Base-by-base conservation (phyloP, 2,329 filamentous ascomycete species). In the Chaetomium sp. region DNA sequence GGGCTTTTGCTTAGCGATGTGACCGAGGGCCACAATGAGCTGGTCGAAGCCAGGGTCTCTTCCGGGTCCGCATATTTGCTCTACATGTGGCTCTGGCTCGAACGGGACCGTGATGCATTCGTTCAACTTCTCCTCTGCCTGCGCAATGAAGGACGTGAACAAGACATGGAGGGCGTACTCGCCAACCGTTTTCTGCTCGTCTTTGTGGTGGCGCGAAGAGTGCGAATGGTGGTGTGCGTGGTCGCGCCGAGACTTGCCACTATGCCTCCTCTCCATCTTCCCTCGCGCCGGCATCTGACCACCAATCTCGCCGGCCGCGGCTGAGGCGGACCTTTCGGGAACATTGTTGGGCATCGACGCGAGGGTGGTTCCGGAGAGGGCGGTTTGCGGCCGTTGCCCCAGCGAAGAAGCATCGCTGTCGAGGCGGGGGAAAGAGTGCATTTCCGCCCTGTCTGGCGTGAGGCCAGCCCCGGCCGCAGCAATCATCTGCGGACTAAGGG, bases 101-200 rank as follows among this genome's bases (percentile, higher is more conserved):
- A 91, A 88, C 8, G 92, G 85, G 50, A 90, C 86, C 58, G 90
- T 88, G 71, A 97, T 90, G 74, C 92, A 97, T 72, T 92, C 89
- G 70, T 91, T 93, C 69, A 99, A 90, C 78, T 97, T 97, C 70
- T 95, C 91, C 76, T 99, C 95, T n/a, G 95, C 95, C 75, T 96
- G 91, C 19, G 91, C 90, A 74, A 98, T 95, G 78, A 99, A 99
- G 84, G 93, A 93, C 70, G 95, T 98, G 78, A 98, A 97, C 51
- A 99, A 82, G 71, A 98, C 94, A 78, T 98, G 94, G 66, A 99
- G 82, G 23, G 95, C 95, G 84, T 97, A 98, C 81, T 99, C 95
- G 62, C 93, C 93, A n/a, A 97, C 93, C 0, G 93, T 97, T 78
- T 94, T 96, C 69, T 90, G 86, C 68, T 96, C 92, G 60, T 90